These are phyloP conservation scores for Saturnispora galanensis DNA, from an alignment of 805 yeast species.

Conservation along the genomic window DNA sequence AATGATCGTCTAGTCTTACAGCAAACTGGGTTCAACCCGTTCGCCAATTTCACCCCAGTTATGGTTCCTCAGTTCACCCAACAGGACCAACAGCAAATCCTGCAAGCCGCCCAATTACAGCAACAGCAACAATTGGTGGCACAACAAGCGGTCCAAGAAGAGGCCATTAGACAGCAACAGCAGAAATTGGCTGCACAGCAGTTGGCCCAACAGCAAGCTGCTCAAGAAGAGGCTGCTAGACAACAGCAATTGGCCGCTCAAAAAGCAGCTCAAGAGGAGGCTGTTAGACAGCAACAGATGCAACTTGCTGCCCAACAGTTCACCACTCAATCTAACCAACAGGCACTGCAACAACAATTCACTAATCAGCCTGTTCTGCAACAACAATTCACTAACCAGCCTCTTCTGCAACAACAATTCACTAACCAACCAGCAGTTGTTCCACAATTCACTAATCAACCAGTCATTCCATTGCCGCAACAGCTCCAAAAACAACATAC, in stretches of 20 bases:
- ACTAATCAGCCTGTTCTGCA: not conserved
- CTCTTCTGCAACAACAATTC: not conserved
- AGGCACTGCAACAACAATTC: not conserved
- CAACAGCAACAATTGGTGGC: not conserved
- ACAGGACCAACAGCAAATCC: not conserved
- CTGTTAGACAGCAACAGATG: not conserved
- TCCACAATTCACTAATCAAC: not conserved
- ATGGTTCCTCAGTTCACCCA: not conserved
- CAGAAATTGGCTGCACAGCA: not conserved
- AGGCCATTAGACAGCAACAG: not conserved
- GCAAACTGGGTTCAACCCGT: conserved; percentile 14
- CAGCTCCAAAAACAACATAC: conserved; percentile 1
- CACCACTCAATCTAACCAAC: not conserved
- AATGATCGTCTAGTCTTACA: not conserved
- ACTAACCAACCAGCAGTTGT: conserved; percentile 1
- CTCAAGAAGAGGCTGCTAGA: not conserved
- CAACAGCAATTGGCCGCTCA: not conserved
- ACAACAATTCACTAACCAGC: conserved; percentile 1
- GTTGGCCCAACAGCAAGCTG: not conserved
- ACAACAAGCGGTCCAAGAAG: not conserved
- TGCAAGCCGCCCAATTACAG: not conserved
- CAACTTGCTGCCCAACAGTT: not conserved
- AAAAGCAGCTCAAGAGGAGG: not conserved
- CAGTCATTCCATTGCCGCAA: conserved; percentile 3
- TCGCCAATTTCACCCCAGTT: conserved; percentile 7